phyloP scores from a whole-genome alignment of 441 rosid species.

The Syzygium syzygioides region DNA sequence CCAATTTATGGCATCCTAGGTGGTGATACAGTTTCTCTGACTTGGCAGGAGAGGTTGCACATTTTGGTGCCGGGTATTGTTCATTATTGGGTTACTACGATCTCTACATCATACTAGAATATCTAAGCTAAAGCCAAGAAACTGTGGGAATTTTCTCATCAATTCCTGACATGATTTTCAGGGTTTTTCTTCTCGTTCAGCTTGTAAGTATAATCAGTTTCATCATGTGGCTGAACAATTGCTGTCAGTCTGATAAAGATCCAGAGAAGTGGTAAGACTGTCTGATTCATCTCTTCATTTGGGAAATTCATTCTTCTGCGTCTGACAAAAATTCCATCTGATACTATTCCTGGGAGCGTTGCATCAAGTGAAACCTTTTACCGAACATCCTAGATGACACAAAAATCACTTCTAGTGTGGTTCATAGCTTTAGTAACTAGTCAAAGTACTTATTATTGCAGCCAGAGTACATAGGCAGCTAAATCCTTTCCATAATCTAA shows the following conservation, averaged over 20 bases:
- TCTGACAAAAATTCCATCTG: neutral
- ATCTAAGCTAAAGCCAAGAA: neutral
- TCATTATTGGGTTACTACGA: neutral
- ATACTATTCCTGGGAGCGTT: neutral
- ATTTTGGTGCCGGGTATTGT: constrained; percentile 4
- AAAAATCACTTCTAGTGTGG: neutral
- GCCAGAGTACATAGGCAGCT: neutral
- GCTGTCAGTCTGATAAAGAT: neutral
- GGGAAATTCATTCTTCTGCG: neutral
- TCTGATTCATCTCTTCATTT: neutral
- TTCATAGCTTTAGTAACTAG: neutral
- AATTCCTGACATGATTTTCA: neutral
- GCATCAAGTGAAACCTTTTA: neutral
- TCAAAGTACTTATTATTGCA: neutral
- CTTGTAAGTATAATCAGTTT: constrained; percentile 1
- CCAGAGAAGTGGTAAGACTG: neutral
- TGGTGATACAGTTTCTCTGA: neutral
- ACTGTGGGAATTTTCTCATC: neutral
- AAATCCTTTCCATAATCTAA: neutral
- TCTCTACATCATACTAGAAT: neutral
- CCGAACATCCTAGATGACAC: neutral
- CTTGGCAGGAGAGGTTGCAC: constrained; percentile 1
- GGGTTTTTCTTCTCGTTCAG: constrained; percentile 3
- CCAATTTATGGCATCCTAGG: neutral
- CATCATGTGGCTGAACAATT: neutral